Conservation (phyloP, 441 rosid species). For the Flueggea neowawraea region DNA sequence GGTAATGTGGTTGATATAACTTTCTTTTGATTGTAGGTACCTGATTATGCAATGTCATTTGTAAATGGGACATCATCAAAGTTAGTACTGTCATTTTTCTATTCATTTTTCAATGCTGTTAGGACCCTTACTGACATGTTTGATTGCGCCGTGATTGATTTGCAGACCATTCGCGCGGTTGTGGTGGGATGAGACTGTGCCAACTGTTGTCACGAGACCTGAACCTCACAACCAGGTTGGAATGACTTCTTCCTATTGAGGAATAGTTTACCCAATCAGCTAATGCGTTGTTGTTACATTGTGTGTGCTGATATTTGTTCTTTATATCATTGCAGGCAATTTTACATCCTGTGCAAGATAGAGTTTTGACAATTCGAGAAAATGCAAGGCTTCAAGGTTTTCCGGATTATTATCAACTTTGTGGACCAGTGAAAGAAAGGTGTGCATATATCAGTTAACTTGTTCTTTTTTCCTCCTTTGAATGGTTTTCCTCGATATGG, state of each 20-base stretch:
- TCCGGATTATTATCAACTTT: slow-evolving; percentile 55
- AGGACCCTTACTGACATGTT: neutral
- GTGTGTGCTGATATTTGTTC: neutral
- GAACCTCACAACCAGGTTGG: slow-evolving; percentile 80
- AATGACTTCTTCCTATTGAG: neutral
- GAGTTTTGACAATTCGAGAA: slow-evolving; percentile 62
- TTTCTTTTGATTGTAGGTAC: slow-evolving; percentile 38
- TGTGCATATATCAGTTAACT: neutral
- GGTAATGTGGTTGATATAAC: too few relatives aligned
- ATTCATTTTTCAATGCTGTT: neutral
- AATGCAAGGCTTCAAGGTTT: slow-evolving; percentile 76
- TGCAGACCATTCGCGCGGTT: slow-evolving; percentile 72
- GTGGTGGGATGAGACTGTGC: slow-evolving; percentile 89
- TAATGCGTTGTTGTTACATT: too few relatives aligned
- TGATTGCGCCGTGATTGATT: neutral
- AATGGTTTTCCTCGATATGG: neutral
- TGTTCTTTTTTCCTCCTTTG: too few relatives aligned
- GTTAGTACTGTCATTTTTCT: slow-evolving; percentile 24
- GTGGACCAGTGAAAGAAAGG: slow-evolving; percentile 73
- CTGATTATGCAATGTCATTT: slow-evolving; percentile 59
- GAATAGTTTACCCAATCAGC: too few relatives aligned
- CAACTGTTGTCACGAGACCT: slow-evolving; percentile 77
- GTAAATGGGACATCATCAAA: slow-evolving; percentile 47
- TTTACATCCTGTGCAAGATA: slow-evolving; percentile 61
- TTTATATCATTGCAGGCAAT: slow-evolving; percentile 33